Evolutionary conservation across 768 basidiomycete species (phyloP), one percentile per base, ranked within the genome.

Genomic region (Mycena leptocephala): DNA sequence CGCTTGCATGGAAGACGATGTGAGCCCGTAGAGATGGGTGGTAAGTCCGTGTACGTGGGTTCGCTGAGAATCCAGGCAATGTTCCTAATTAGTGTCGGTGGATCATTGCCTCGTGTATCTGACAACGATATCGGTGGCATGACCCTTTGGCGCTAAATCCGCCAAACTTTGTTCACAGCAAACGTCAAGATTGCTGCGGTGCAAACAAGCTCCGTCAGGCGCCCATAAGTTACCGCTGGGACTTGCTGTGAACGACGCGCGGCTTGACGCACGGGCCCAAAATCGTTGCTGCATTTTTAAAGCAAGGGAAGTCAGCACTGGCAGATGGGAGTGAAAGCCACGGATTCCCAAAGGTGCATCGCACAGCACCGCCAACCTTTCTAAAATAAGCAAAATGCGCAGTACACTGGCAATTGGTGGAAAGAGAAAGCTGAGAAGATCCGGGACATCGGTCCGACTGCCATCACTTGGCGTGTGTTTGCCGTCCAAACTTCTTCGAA

Each of bases 61-160:
- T 48, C 43, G 55, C 53, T 39, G 37, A 75, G 73, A 75, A 65
- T 75, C 48, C 35, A 58, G 46, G 56, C 37, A 63, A 62, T 22
- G 24, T 33, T 62, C 65, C 76, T 62, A 13, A 74, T 71, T 56
- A 51, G 77, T 67, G 18, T 43, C 39, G 62, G 26, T 8, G 41
- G 46, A 65, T 67, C 62, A 30, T 26, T 75, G 77, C 77, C 77
- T 78, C 77, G 77, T 78, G 77, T 75, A 67, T 66, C 56, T 71
- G 68, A 68, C 69, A 62, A n/a, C 11, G 51, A 58, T n/a, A 59
- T 11, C 35, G 76, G 74, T 75, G 77, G 73, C 53, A 75, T 78
- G 74, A 75, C 77, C 51, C 5, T 22, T 26, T 6, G 35, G 67
- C 74, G 74, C 68, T 63, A 74, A 39, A 51, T 48, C 14, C 41